These are phyloP conservation scores for Leccinellum rugosiceps DNA, from an alignment of 768 basidiomycete genomes.

Conservation along the genomic window DNA sequence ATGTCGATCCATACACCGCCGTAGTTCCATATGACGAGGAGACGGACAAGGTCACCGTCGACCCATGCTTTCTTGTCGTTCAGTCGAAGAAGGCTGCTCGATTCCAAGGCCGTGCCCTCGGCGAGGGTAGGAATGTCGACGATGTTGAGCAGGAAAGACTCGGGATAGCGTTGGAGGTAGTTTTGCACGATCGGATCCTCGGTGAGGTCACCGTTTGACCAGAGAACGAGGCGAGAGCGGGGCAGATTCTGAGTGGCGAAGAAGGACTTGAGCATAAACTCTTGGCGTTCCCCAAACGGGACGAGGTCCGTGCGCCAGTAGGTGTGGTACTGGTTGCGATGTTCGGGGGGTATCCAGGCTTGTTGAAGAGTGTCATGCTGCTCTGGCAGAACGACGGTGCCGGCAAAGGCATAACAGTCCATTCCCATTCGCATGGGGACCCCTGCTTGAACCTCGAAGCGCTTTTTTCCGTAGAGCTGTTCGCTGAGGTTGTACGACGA, in stretches of 20 bases:
- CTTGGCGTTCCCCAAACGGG: conserved; percentile 75
- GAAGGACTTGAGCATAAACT: conserved; percentile 88
- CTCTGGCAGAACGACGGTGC: conserved; percentile 53
- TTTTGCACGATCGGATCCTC: conserved; percentile 51
- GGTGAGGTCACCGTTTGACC: conserved; percentile 84
- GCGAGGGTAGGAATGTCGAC: conserved; percentile 71
- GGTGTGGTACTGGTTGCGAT: conserved; percentile 75
- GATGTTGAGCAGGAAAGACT: conserved; percentile 62
- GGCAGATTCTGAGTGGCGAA: conserved; percentile 83
- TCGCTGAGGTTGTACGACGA: conserved; percentile 66
- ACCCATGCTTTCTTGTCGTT: conserved; percentile 85
- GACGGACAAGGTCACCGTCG: conserved; percentile 88
- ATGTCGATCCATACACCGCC: conserved; percentile 98
- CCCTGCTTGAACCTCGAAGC: conserved; percentile 77
- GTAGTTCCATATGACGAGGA: conserved; percentile 82
- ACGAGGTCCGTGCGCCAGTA: conserved; percentile 92
- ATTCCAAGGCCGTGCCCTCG: conserved; percentile 71
- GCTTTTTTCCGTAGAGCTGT: conserved; percentile 58
- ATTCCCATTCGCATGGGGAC: conserved; percentile 73
- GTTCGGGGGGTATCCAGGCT: conserved; percentile 32
- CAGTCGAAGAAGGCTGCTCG: conserved; percentile 54
- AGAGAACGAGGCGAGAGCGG: conserved; percentile 72
- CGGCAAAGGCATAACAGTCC: conserved; percentile 92
- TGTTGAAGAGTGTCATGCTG: conserved; percentile 2
- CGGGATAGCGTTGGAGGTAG: conserved; percentile 64